phyloP scores from a whole-genome alignment of 805 yeast species.

The Scheffersomyces stipitis region DNA sequence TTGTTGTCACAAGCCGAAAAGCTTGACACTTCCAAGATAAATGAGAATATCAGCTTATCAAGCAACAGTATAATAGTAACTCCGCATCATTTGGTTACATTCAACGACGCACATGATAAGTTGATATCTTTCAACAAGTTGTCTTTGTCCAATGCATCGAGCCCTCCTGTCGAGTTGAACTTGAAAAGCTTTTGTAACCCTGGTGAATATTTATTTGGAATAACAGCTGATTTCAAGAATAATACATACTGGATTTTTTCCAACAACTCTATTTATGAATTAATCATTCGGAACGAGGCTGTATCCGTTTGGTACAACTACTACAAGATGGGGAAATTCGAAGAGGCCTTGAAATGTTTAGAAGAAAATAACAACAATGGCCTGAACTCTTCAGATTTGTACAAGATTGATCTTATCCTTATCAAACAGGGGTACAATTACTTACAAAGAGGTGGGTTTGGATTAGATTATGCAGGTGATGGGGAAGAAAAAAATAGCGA shows the following conservation, averaged over 20 bases:
- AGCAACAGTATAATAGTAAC: slow-evolving; percentile 23
- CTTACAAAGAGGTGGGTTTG: slow-evolving; percentile 35
- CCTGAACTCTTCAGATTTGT: slow-evolving; percentile 7
- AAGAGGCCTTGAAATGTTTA: slow-evolving; percentile 10
- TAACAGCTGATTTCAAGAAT: slow-evolving; percentile 26
- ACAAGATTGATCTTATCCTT: slow-evolving; percentile 46
- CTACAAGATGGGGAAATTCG: slow-evolving; percentile 46
- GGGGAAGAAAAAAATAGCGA: too few species aligned
- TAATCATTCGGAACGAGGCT: slow-evolving; percentile 67
- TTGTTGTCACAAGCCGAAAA: slow-evolving; percentile 15
- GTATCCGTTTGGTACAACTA: slow-evolving; percentile 66
- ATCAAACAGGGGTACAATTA: slow-evolving; percentile 53
- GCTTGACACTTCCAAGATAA: slow-evolving; percentile 4
- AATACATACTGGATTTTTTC: slow-evolving; percentile 80
- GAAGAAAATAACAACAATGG: slow-evolving; percentile 1
- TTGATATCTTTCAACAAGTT: slow-evolving; percentile 31
- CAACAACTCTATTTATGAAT: slow-evolving; percentile 60
- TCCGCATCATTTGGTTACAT: slow-evolving; percentile 29
- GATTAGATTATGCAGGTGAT: slow-evolving; percentile 15
- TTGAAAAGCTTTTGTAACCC: slow-evolving; percentile 4
- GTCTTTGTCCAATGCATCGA: slow-evolving; percentile 12
- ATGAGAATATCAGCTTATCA: slow-evolving; percentile 4
- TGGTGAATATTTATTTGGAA: slow-evolving; percentile 20
- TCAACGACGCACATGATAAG: slow-evolving; percentile 13
- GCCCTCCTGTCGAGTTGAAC: slow-evolving; percentile 4